Base-by-base conservation (phyloP, 257 asterid genomes). In the Nyctanthes arbortristis region DNA sequence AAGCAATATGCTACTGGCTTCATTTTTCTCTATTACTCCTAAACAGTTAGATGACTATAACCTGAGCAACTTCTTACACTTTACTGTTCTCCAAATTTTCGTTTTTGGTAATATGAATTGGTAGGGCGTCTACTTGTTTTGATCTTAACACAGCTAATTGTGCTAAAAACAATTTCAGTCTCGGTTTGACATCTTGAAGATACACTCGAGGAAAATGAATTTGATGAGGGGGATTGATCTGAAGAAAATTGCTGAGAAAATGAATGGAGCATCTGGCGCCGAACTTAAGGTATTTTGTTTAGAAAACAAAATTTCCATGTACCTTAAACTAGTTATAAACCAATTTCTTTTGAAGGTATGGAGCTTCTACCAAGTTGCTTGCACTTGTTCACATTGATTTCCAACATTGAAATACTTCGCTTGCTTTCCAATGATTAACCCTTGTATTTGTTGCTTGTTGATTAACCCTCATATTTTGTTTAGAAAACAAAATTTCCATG, bases 221-320 rank as follows among this genome's bases (percentile, higher is more conserved):
- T 77, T 88, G 80, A 88, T 83, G 89, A 79, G 91, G 14, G 95
- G 91, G 39, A 88, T 88, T 78, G 95, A 88, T 66, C 75, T 88
- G 82, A 88, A 85, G 74, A 88, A 88, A 78, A 88, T 88, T 69
- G 91, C 91, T 29, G 88, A 83, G 81, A 88, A 88, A 78, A 88
- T 88, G 95, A 84, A 74, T 59, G 89, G 89, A 11, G 91, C 92
- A 66, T 88, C 95, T 49, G 95, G 95, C 25, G 95, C 92, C 9
- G 92, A 85, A 75, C 84, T 88, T 49, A 85, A 87, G 93, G 93
- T 84, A 68, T n/a, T n/a, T n/a, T 16, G 61, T 33, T 8, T 18
- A 6, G 30, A 16, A n/a, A n/a, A n/a, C n/a, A n/a, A n/a, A n/a
- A 55, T 43, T 39, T 24, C 52, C 60, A 12, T 6, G 35, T 33